Base-by-base conservation (phyloP, 306 rosid genomes). In the Pyrus communis region DNA sequence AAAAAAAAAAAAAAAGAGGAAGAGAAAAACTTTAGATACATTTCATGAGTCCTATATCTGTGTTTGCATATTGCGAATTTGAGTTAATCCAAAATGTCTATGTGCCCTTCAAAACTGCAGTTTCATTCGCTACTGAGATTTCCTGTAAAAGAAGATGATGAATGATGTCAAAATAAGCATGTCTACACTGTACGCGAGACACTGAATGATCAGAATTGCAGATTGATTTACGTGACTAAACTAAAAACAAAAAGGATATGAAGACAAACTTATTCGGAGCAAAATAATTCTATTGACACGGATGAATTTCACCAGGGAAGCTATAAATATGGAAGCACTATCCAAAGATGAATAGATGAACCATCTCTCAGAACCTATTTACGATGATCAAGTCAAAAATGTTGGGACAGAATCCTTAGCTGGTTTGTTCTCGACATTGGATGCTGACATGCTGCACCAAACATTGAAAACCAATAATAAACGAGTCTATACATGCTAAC, bases 61-160 rank as follows among this genome's bases (percentile, higher is more conserved):
- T 28, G 77, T 43, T 60, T 52, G 64, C 30, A 14, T 45, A 23
- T 74, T 14, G 60, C 33, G 35, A 66, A 54, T 19, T 31, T 57
- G 33, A 38, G 79, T 30, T 25, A 65, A 22, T 54, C 73, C 30
- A 21, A 30, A 64, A 61, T 66, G 64, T 62, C 85, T 71, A 78
- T 57, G 40, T 77, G 74, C 59, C 64, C 76, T 85, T 81, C 75
- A 54, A 68, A 68, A 78, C 85, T 82, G 75, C 74, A 31, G 84
- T 85, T 86, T 90, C 96, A 73, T 79, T 69, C 63, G 91, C 85
- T 64, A 90, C 30, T 63, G 88, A 88, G 71, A 90, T 88, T 85
- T 88, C 96, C 98, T 93, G 89, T 83, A 71, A 65, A 75, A 43
- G 51, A 61, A 73, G 49, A 70, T 67, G 69, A 27, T 31, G 62